Percentiles rank a stretch among this genome's conserved stretches.
These are phyloP conservation scores for Scleroderma bovista DNA, from an alignment of 768 basidiomycete species.

Conservation along the genomic window DNA sequence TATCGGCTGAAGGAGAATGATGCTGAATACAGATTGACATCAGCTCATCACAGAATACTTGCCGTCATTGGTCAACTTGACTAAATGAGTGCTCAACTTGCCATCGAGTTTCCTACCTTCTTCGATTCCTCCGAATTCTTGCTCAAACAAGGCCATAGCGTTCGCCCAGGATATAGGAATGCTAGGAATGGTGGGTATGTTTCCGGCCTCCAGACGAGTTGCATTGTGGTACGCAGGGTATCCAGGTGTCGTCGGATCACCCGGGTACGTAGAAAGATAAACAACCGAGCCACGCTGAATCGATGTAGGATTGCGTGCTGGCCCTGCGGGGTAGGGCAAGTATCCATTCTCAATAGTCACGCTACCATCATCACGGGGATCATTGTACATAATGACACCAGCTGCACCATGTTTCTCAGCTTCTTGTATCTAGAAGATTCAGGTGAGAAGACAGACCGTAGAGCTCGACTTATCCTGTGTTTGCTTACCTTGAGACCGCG, in stretches of 20 bases:
- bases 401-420: conserved; percentile 80
- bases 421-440: conserved; percentile 53
- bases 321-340: conserved; percentile 68
- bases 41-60: neutral
- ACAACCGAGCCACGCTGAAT: conserved; percentile 85
- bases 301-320: conserved; percentile 78
- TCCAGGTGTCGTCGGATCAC: conserved; percentile 84
- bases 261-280: conserved; percentile 60
- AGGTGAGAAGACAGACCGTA: conserved; percentile 3
- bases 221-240: conserved; percentile 82
- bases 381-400: conserved; percentile 78
- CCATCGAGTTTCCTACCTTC: conserved; percentile 41
- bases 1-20: conserved; percentile 47
- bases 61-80: conserved; percentile 57
- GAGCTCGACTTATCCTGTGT: conserved; percentile 12
- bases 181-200: conserved; percentile 74
- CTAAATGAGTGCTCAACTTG: conserved; percentile 38
- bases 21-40: neutral
- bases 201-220: conserved; percentile 53
- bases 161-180: conserved; percentile 89
- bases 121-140: conserved; percentile 43
- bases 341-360: conserved; percentile 76
- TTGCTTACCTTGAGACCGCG: conserved; percentile 74
- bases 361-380: conserved; percentile 80
- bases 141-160: conserved; percentile 57